Conservation (phyloP, 768 basidiomycete genomes). For the Pilatotrama ljubarskyi region DNA sequence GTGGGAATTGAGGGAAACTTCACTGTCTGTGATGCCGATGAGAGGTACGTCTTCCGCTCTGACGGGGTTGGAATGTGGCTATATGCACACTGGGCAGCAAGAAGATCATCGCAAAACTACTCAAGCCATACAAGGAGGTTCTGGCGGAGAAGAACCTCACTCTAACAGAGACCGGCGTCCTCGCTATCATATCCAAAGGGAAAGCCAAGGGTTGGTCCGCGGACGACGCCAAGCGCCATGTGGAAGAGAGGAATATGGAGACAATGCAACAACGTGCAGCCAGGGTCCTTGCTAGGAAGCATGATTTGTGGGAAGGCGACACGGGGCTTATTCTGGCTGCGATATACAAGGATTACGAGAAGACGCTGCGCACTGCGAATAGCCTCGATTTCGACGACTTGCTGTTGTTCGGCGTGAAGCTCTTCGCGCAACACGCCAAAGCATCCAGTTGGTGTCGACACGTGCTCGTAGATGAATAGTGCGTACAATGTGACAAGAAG, state of each 20-base stretch:
- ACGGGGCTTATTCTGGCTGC: constrained; percentile 42
- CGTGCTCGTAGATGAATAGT: constrained; percentile 84
- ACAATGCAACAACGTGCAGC: constrained; percentile 3
- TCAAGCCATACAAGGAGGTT: constrained; percentile 56
- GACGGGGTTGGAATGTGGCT: background rate
- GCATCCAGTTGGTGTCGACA: constrained; percentile 63
- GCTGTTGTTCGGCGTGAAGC: constrained; percentile 66
- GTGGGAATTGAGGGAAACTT: constrained; percentile 73
- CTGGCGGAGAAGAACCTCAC: constrained; percentile 48
- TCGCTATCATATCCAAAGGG: constrained; percentile 70
- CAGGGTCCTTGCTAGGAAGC: background rate
- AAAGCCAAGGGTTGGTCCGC: constrained; percentile 63
- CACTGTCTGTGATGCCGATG: constrained; percentile 79
- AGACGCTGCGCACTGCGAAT: constrained; percentile 56
- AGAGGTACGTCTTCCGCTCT: constrained; percentile 50
- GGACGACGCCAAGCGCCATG: constrained; percentile 37
- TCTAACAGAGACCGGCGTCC: constrained; percentile 54
- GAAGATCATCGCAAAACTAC: constrained; percentile 58
- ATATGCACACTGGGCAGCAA: constrained; percentile 45
- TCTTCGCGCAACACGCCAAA: constrained; percentile 53
- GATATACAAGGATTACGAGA: constrained; percentile 69
- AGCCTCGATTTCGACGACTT: constrained; percentile 89
- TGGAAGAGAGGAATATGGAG: constrained; percentile 1
- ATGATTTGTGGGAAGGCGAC: background rate
- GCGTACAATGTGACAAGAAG: constrained; percentile 31